Conservation (phyloP, 1,284 basidiomycete species). For the Agaricales sp. region DNA sequence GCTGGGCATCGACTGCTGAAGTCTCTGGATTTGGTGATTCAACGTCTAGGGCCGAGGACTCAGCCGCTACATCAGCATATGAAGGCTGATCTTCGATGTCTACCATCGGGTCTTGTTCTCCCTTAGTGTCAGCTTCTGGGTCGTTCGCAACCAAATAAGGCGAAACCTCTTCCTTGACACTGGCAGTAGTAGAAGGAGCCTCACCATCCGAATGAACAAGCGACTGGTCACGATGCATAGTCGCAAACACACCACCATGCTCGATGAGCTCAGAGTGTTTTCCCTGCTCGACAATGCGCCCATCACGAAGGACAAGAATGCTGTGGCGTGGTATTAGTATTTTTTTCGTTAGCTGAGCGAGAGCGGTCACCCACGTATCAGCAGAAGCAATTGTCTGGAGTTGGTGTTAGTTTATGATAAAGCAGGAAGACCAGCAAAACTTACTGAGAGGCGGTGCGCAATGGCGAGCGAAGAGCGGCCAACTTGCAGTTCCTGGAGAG, state of each 20-base stretch:
- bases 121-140: slow-evolving; percentile 10
- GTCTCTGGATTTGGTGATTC: neutral
- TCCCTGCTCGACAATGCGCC: slow-evolving; percentile 72
- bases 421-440: slow-evolving; percentile 20
- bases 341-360: slow-evolving; percentile 3
- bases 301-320: slow-evolving; percentile 76
- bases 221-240: slow-evolving; percentile 72
- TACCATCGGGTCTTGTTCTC: too few relatives aligned
- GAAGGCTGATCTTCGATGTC: slow-evolving; percentile 1
- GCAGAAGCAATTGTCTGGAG: slow-evolving; percentile 64
- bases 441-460: slow-evolving; percentile 69
- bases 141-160: slow-evolving; percentile 28
- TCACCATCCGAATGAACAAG: slow-evolving; percentile 28
- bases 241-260: slow-evolving; percentile 59
- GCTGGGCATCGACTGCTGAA: neutral
- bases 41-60: neutral
- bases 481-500: slow-evolving; percentile 60
- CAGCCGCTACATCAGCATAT: neutral
- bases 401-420: slow-evolving; percentile 9
- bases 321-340: slow-evolving; percentile 24
- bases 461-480: slow-evolving; percentile 72
- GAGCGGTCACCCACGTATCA: slow-evolving; percentile 44
- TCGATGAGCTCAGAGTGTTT: slow-evolving; percentile 65
- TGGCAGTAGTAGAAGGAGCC: slow-evolving; percentile 14
- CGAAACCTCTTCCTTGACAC: slow-evolving; percentile 28